These are phyloP conservation scores for Hypoxylon subgilvum DNA, from an alignment of 495 filamentous ascomycete genomes.

Conservation along the genomic window DNA sequence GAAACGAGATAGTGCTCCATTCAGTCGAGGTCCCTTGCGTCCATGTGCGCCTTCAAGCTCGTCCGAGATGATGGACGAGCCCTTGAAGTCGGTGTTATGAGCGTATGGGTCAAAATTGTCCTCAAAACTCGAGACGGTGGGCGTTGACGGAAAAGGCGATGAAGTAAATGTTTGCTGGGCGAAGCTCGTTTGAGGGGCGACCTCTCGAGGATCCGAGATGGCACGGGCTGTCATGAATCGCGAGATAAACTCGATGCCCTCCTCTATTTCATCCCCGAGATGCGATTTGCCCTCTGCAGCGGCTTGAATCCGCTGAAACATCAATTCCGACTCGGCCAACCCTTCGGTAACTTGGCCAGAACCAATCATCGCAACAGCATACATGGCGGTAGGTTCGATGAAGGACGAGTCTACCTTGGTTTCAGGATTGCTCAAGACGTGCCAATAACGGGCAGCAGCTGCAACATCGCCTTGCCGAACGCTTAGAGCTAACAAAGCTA, in stretches of 20 bases:
- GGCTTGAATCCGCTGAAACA: slow-evolving; percentile 80
- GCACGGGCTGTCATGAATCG: slow-evolving; percentile 70
- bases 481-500: slow-evolving; percentile 83
- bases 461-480: slow-evolving; percentile 79
- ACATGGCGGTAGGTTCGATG: slow-evolving; percentile 87
- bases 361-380: slow-evolving; percentile 79
- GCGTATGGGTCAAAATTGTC: slow-evolving; percentile 91
- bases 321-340: slow-evolving; percentile 74
- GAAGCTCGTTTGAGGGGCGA: slow-evolving; percentile 41
- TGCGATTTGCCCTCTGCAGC: slow-evolving; percentile 56
- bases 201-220: slow-evolving; percentile 53
- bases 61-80: slow-evolving; percentile 86
- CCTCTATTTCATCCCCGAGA: slow-evolving; percentile 80
- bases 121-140: slow-evolving; percentile 58
- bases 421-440: slow-evolving; percentile 66
- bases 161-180: slow-evolving; percentile 40
- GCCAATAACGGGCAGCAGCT: slow-evolving; percentile 77
- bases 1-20: slow-evolving; percentile 81
- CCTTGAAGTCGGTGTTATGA: slow-evolving; percentile 86
- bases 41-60: slow-evolving; percentile 76
- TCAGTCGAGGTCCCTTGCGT: slow-evolving; percentile 72
- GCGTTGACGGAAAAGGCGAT: slow-evolving; percentile 47
- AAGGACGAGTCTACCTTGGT: slow-evolving; percentile 65
- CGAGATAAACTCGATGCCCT: slow-evolving; percentile 80
- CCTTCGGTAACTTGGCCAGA: slow-evolving; percentile 79